Evolutionary conservation across 495 filamentous ascomycete genomes (phyloP), one percentile per base, ranked within the genome.

Genomic region (Trichoderma virens): DNA sequence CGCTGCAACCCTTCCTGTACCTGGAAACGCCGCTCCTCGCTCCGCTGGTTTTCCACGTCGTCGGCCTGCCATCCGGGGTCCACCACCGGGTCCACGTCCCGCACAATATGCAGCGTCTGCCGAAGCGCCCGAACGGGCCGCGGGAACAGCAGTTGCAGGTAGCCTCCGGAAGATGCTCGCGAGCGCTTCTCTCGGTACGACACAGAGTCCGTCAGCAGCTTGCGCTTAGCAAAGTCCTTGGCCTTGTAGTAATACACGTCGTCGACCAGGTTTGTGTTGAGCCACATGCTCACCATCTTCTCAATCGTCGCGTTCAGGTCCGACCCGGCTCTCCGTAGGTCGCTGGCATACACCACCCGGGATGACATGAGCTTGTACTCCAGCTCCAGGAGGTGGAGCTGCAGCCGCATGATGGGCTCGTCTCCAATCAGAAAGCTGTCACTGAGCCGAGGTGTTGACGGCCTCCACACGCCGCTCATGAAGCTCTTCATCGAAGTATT

Each of bases 321-420:
- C 34, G 61, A 39, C 4, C 16, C n/a, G 34, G 32, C 20, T 18
- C 31, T n/a, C n/a, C 38, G 34, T 20, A 45, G 35, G 38, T 62
- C 61, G 38, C 38, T 41, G 18, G 61, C 61, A 18, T 62, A 62
- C 8, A 62, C 61, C 16, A 62, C 32, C 34, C 38, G 32, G n/a
- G 18, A 41, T 1, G 61, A 30, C 61, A 62, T 45, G 35, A 62
- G 61, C 34, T 62, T 62, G 61, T 41, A 39, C 38, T 62, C 61
- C n/a, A 62, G 61, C 38, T 62, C 61, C 34, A 62, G 38, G 11
- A 45, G n/a, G 5, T 39, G 32, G 14, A 62, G 61, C 27, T 62
- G 5, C 34, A 62, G n/a, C 7, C 18, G 61, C 20, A 39, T 41
- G 8, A 45, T 18, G 34, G 32, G 34, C 61, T 39, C 34, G 20